Conservation (phyloP, 2,329 filamentous ascomycete genomes). For the Cercospora sp. region DNA sequence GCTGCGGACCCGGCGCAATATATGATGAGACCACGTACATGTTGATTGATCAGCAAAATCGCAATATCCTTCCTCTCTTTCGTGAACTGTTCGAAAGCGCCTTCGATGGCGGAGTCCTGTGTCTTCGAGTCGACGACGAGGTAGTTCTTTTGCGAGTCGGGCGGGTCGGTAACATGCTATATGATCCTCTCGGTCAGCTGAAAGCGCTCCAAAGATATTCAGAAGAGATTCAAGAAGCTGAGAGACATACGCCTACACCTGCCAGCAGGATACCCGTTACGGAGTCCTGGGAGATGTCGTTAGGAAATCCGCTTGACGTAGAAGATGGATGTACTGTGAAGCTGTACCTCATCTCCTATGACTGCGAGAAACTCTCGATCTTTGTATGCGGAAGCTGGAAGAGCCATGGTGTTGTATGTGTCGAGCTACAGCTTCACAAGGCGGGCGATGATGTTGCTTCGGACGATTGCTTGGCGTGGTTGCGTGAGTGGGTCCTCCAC, state of each 20-base stretch:
- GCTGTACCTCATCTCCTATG: slow-evolving; percentile 86
- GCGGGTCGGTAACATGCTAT: slow-evolving; percentile 86
- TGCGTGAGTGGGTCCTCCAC: neutral
- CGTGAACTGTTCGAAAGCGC: slow-evolving; percentile 86
- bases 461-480: slow-evolving; percentile 1
- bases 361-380: slow-evolving; percentile 96
- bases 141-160: slow-evolving; percentile 95
- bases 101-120: slow-evolving; percentile 82
- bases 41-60: slow-evolving; percentile 95
- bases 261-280: slow-evolving; percentile 94
- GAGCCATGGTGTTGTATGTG: slow-evolving; percentile 54
- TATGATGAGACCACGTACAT: slow-evolving; percentile 59
- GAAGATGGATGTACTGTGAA: neutral
- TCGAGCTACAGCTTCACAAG: neutral
- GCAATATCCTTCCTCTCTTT: slow-evolving; percentile 92
- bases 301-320: neutral
- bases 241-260: slow-evolving; percentile 77
- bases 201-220: neutral
- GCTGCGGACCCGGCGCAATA: neutral
- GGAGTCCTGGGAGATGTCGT: slow-evolving; percentile 66
- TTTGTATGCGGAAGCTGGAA: slow-evolving; percentile 61
- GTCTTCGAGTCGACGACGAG: slow-evolving; percentile 95
- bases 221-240: neutral
- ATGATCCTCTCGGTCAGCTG: neutral
- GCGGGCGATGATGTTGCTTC: slow-evolving; percentile 5